Conservation (phyloP, 805 yeast species). For the Saturnispora besseyi region DNA sequence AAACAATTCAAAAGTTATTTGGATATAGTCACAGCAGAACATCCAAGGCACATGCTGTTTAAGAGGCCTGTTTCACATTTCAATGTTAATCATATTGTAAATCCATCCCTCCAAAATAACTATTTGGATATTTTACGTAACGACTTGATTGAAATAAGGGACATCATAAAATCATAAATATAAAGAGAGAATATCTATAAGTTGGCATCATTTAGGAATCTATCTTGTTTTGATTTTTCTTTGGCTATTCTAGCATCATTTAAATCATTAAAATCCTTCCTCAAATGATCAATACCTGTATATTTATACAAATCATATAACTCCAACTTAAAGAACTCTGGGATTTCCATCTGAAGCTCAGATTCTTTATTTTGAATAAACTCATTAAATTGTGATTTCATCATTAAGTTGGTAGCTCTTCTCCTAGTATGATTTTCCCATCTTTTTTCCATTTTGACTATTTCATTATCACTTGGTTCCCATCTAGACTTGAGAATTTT, state of each 20-base stretch:
- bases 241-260: constrained; percentile 18
- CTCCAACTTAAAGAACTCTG: constrained; percentile 23
- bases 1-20: constrained; percentile 26
- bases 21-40: constrained; percentile 27
- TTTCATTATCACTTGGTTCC: constrained; percentile 56
- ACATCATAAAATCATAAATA: not conserved
- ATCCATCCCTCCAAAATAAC: constrained; percentile 14
- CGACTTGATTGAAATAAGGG: constrained; percentile 16
- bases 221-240: constrained; percentile 12
- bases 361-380: constrained; percentile 25
- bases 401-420: constrained; percentile 16
- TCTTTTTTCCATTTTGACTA: constrained; percentile 35
- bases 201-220: constrained; percentile 4
- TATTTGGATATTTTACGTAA: constrained; percentile 23
- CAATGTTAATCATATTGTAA: constrained; percentile 3
- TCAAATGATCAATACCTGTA: constrained; percentile 19
- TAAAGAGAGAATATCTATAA: constrained; percentile 6
- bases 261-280: constrained; percentile 18
- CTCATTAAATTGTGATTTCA: constrained; percentile 20
- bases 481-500: constrained; percentile 72
- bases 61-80: constrained; percentile 20
- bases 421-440: constrained; percentile 44
- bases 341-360: constrained; percentile 23
- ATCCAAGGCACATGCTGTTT: constrained; percentile 28
- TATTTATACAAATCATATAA: constrained; percentile 17